A percentile compares a stretch with the other conserved stretches of the same genome.
Conservation (phyloP, 805 yeast genomes). For the Kodamaea neixiangensis region DNA sequence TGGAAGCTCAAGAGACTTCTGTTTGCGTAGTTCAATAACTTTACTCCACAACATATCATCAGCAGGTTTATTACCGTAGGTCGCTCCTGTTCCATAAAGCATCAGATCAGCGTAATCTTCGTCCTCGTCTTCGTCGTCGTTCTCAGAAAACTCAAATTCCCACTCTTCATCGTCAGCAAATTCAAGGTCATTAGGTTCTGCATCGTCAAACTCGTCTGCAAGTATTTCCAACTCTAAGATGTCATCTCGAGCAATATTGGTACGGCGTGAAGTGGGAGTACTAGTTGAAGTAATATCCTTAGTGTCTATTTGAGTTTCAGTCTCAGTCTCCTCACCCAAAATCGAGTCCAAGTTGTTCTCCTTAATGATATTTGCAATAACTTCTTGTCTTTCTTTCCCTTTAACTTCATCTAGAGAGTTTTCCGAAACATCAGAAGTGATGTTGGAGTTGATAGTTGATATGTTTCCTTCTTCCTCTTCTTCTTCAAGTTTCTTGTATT, state of each 20-base stretch:
- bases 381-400: constrained; percentile 12
- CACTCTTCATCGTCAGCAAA: constrained; percentile 38
- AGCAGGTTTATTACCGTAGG: constrained; percentile 14
- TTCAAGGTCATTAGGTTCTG: constrained; percentile 19
- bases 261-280: constrained; percentile 12
- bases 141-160: constrained; percentile 30
- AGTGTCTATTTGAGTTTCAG: background rate
- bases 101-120: constrained; percentile 35
- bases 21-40: constrained; percentile 29
- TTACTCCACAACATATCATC: constrained; percentile 42
- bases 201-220: constrained; percentile 47
- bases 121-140: constrained; percentile 26
- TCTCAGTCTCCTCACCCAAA: background rate
- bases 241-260: constrained; percentile 45
- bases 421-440: constrained; percentile 10
- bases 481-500: constrained; percentile 15
- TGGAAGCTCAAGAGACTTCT: background rate
- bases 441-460: background rate
- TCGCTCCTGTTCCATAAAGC: constrained; percentile 21
- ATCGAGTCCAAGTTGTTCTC: constrained; percentile 14
- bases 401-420: constrained; percentile 12
- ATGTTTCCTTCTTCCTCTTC: constrained; percentile 10
- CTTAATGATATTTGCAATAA: constrained; percentile 17
- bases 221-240: constrained; percentile 54
- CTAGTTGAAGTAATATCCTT: constrained; percentile 10